Evolutionary conservation across 2,329 filamentous ascomycete species (phyloP).

Genomic region (Dothiorella sarmentorum): DNA sequence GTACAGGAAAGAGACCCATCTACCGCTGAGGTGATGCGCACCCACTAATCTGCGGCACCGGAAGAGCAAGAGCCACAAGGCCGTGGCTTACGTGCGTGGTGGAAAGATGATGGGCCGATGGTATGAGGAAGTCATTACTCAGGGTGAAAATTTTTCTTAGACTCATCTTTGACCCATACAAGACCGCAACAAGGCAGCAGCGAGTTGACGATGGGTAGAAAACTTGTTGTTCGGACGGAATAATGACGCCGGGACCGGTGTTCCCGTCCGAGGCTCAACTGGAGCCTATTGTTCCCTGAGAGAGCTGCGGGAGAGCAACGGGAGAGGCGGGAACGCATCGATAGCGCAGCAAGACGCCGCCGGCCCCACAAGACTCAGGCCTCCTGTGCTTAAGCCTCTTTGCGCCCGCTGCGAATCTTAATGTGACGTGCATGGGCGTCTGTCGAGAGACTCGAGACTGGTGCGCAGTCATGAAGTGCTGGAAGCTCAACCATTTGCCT

Average conservation of each 20-base stretch:
- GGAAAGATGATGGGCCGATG: background rate
- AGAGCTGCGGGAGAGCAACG: constrained; percentile 11
- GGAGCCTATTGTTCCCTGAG: constrained; percentile 12
- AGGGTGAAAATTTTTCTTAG: constrained; percentile 2
- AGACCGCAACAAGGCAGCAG: background rate
- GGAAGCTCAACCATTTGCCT: background rate
- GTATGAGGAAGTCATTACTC: constrained; percentile 1
- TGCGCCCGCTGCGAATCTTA: constrained; percentile 14
- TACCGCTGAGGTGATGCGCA: background rate
- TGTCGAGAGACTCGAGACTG: background rate
- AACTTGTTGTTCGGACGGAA: background rate
- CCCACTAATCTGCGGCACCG: background rate
- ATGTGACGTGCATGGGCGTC: constrained; percentile 6
- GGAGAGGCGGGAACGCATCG: constrained; percentile 10
- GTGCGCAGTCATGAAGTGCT: background rate
- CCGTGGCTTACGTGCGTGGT: background rate
- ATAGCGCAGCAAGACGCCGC: constrained; percentile 8
- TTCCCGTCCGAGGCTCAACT: background rate
- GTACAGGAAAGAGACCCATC: background rate
- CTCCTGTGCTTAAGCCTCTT: constrained; percentile 13
- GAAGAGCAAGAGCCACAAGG: background rate
- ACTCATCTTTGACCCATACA: background rate
- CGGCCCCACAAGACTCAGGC: constrained; percentile 11
- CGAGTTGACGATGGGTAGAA: background rate
- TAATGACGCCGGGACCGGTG: background rate